phyloP scores from a whole-genome alignment of 2,329 filamentous ascomycete genomes.

The Trichoderma koningiopsis region DNA sequence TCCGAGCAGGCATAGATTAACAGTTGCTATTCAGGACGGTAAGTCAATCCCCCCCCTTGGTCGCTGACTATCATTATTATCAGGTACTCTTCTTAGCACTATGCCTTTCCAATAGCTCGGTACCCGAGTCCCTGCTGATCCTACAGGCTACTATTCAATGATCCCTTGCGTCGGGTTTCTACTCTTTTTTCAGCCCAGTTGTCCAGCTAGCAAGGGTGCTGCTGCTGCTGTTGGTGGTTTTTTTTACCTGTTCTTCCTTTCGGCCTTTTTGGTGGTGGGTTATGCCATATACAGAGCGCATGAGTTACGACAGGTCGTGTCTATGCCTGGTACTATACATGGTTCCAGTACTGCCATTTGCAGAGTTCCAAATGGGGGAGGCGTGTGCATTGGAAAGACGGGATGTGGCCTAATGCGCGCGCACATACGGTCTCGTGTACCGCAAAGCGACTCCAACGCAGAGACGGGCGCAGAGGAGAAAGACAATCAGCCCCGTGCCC shows the following conservation, averaged over 20 bases:
- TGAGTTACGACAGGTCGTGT: constrained; percentile 2
- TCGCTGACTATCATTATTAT: neutral
- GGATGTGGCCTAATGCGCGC: constrained; percentile 19
- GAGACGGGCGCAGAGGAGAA: constrained; percentile 7
- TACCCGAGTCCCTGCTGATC: constrained; percentile 17
- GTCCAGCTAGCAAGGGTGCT: constrained; percentile 10
- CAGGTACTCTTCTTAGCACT: neutral
- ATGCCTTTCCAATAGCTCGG: neutral
- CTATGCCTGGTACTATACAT: constrained; percentile 6
- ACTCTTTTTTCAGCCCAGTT: constrained; percentile 13
- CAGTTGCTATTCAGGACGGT: neutral
- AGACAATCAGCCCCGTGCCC: neutral
- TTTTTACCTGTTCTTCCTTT: neutral
- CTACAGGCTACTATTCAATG: neutral
- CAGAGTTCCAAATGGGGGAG: neutral
- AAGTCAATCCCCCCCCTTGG: neutral
- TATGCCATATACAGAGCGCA: neutral
- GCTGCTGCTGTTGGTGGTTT: neutral
- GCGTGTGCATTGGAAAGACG: constrained; percentile 14
- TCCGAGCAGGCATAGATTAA: constrained; percentile 2
- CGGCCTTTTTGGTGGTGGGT: neutral
- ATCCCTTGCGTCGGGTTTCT: neutral
- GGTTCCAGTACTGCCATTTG: neutral
- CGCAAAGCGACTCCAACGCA: neutral
- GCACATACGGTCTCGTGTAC: constrained; percentile 13